These are phyloP conservation scores for Trametes villosa DNA, from an alignment of 768 basidiomycete species.

Conservation along the genomic window DNA sequence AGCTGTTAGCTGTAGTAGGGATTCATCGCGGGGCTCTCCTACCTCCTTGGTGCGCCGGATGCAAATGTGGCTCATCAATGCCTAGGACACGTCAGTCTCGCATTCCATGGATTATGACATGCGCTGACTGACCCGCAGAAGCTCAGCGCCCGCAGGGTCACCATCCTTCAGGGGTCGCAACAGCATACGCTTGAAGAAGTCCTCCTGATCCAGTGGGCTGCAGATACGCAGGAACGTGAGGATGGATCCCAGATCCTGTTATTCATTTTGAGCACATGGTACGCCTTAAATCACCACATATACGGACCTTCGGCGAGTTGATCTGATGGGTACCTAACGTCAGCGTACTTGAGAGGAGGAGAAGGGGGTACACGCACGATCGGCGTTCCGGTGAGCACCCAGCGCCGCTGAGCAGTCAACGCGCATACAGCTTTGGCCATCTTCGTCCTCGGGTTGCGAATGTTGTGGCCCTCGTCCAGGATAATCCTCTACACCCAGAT, in stretches of 20 bases:
- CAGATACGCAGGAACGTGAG: conserved; percentile 88
- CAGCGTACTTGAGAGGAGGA: not conserved
- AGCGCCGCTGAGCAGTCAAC: conserved; percentile 72
- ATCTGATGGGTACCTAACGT: conserved; percentile 49
- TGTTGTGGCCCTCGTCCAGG: conserved; percentile 87
- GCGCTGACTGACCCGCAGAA: conserved; percentile 58
- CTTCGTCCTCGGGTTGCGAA: conserved; percentile 87
- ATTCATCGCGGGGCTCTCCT: not conserved
- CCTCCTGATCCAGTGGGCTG: conserved; percentile 78
- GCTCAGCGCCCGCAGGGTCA: conserved; percentile 64
- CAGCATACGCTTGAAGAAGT: conserved; percentile 80
- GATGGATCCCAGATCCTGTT: conserved; percentile 86
- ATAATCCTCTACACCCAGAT: conserved; percentile 60
- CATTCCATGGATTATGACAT: not conserved
- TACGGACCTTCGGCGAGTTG: conserved; percentile 70
- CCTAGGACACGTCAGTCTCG: conserved; percentile 42
- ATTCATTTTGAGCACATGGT: not conserved
- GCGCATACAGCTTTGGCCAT: conserved; percentile 72
- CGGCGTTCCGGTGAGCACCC: conserved; percentile 85
- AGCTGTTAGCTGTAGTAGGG: not conserved
- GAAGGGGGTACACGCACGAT: conserved; percentile 59
- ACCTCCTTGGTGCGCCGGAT: conserved; percentile 86
- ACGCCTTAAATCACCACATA: not conserved
- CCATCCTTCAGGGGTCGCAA: conserved; percentile 78
- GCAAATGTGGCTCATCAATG: conserved; percentile 77